Evolutionary conservation across 441 rosid genomes (phyloP).

Genomic region (Sinapis alba): DNA sequence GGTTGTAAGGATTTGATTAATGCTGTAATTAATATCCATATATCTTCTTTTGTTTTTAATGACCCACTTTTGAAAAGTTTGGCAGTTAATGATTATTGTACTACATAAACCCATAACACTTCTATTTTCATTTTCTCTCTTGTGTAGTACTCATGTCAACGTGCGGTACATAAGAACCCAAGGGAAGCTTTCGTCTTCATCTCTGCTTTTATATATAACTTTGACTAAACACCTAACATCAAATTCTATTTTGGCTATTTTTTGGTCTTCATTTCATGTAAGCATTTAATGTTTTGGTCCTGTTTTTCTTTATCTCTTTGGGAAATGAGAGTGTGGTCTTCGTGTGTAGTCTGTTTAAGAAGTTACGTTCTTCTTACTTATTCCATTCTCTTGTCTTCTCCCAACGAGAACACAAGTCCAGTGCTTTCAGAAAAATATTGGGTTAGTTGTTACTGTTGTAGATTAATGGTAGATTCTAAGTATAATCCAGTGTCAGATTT

Average conservation of each 20-base stretch:
- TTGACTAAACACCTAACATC: not conserved
- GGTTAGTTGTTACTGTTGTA: constrained; percentile 2
- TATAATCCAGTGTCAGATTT: constrained; percentile 9
- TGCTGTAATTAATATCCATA: not conserved
- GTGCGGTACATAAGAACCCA: constrained; percentile 35
- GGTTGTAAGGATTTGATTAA: constrained; percentile 1
- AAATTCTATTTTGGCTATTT: not conserved
- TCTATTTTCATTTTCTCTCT: not conserved
- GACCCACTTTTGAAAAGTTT: not conserved
- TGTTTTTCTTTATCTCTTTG: constrained; percentile 17
- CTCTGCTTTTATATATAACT: constrained; percentile 18
- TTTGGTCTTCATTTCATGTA: constrained; percentile 31
- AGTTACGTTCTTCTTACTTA: not conserved
- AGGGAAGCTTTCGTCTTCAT: constrained; percentile 20
- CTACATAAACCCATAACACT: constrained; percentile 2
- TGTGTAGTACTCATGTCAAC: constrained; percentile 38
- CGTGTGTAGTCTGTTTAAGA: constrained; percentile 4
- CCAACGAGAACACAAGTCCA: not conserved
- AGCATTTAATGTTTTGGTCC: constrained; percentile 28
- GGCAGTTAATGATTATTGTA: constrained; percentile 28
- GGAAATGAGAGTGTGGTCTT: constrained; percentile 32
- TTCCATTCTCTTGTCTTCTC: constrained; percentile 2
- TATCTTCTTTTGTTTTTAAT: not conserved
- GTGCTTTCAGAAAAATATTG: not conserved
- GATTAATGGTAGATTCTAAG: constrained; percentile 27